Percentiles rank a stretch among this genome's conserved stretches.
Evolutionary conservation across 2,329 filamentous ascomycete genomes (phyloP).

Genomic region (Alternaria infectoria): DNA sequence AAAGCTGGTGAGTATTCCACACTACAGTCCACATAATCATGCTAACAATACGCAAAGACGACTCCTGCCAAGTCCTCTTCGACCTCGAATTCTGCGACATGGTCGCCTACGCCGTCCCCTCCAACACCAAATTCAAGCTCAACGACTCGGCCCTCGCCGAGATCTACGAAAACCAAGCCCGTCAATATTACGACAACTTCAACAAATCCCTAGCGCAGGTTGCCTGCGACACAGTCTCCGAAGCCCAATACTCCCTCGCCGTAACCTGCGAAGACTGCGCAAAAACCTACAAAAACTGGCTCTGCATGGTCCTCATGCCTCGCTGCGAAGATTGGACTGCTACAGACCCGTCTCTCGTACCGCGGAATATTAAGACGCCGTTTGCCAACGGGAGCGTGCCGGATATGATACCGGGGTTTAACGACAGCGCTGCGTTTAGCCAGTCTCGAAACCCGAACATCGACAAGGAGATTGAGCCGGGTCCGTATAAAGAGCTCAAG

Average conservation of each 20-base stretch:
- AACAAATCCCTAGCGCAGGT: slow-evolving; percentile 81
- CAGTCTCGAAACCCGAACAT: slow-evolving; percentile 74
- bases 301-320: slow-evolving; percentile 91
- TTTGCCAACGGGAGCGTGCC: slow-evolving; percentile 71
- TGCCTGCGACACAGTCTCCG: slow-evolving; percentile 77
- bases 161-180: slow-evolving; percentile 80
- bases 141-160: slow-evolving; percentile 67
- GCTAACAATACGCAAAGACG: slow-evolving; percentile 56
- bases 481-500: slow-evolving; percentile 91
- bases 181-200: slow-evolving; percentile 75
- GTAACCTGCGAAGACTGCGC: slow-evolving; percentile 78
- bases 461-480: slow-evolving; percentile 73
- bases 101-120: slow-evolving; percentile 89
- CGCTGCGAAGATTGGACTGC: slow-evolving; percentile 85
- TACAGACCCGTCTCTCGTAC: slow-evolving; percentile 58
- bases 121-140: slow-evolving; percentile 70
- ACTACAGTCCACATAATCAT: not conserved
- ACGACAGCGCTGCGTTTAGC: slow-evolving; percentile 53
- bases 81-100: slow-evolving; percentile 88
- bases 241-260: slow-evolving; percentile 81
- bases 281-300: slow-evolving; percentile 87
- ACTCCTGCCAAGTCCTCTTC: slow-evolving; percentile 84
- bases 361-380: slow-evolving; percentile 71
- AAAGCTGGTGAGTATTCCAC: slow-evolving; percentile 67
- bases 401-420: slow-evolving; percentile 18